Evolutionary conservation across 768 basidiomycete genomes (phyloP).

Genomic region (Phallus indusiatus): DNA sequence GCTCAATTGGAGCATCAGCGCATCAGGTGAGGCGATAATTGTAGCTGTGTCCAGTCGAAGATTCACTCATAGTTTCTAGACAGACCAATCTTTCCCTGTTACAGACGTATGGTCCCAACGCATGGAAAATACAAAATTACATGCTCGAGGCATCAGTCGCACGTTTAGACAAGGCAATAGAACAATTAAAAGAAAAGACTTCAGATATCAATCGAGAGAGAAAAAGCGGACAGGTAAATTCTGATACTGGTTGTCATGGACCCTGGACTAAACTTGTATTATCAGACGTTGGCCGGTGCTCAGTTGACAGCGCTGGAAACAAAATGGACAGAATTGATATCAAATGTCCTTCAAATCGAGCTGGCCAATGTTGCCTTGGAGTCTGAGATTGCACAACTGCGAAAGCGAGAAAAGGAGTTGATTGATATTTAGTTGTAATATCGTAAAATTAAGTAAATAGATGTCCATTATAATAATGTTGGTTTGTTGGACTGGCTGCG

Average conservation of each 20-base stretch:
- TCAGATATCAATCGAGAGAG: constrained; percentile 83
- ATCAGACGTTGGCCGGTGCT: constrained; percentile 65
- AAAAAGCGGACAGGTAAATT: constrained; percentile 69
- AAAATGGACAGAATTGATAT: constrained; percentile 89
- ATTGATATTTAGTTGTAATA: constrained; percentile 20
- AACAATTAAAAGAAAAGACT: constrained; percentile 67
- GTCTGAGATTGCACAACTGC: constrained; percentile 51
- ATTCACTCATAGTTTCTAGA: constrained; percentile 29
- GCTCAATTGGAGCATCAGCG: constrained; percentile 82
- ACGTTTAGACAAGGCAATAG: constrained; percentile 60
- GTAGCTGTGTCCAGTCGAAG: not conserved
- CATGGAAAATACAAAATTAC: constrained; percentile 89
- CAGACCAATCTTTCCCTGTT: constrained; percentile 76
- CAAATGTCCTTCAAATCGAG: constrained; percentile 85
- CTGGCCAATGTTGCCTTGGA: constrained; percentile 90
- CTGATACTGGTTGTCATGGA: not conserved
- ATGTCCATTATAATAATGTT: too few species aligned
- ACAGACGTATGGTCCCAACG: constrained; percentile 82
- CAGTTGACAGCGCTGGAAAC: constrained; percentile 77
- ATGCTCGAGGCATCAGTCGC: constrained; percentile 70
- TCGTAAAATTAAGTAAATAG: too few species aligned
- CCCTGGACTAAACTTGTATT: not conserved
- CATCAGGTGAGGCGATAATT: constrained; percentile 44
- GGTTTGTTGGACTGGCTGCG: too few species aligned
- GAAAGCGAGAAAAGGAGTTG: constrained; percentile 52